Evolutionary conservation across 2,329 filamentous ascomycete genomes (phyloP), one percentile per base, ranked within the genome.

Genomic region (Fusarium devonianum): DNA sequence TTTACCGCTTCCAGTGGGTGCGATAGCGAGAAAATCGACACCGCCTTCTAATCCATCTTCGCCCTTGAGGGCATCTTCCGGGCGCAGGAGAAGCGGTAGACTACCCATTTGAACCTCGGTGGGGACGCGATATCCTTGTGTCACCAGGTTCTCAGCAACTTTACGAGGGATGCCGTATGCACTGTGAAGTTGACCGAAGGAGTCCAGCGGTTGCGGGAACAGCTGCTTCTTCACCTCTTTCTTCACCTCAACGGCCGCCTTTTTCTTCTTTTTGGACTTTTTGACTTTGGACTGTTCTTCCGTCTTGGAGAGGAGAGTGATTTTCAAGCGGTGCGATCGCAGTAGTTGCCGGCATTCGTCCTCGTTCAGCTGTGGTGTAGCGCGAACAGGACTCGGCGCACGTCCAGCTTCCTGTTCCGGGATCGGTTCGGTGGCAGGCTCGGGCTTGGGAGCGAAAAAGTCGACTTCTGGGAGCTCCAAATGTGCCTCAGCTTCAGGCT

Each of bases 1-100:
- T 78, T 99, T 99, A 33, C 94, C 94, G 69, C 93, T 97, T 17
- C 94, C 94, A 0, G 94, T 99, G 1, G 94, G 94, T 3, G 94
- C 94, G 32, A 97, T 86, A 0, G 90, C 90, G 56, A 99, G 73
- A 28, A 99, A 84, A 75, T 99, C 87, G 4, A 93, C 76, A 7
- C 70, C 70, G 11, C 59, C 49, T 3, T 67, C 66, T 14, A 76
- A 49, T 14, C 72, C 70, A 16, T 66, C 66, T 18, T 69, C 71
- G 4, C 68, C 69, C 10, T 67, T 67, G 21, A 85, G 71, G 1
- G 81, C 81, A 46, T 71, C 75, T 53, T 78, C 75, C 0, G 83
- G 78, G 12, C 78, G 72, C 21, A 97, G 75, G 25, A 97, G 75
- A 34, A 97, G 73, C 19, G 94, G 93, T 56, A 99, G 73, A 64